phyloP scores from a whole-genome alignment of 2,329 filamentous ascomycete species.

The Alternaria dauci region DNA sequence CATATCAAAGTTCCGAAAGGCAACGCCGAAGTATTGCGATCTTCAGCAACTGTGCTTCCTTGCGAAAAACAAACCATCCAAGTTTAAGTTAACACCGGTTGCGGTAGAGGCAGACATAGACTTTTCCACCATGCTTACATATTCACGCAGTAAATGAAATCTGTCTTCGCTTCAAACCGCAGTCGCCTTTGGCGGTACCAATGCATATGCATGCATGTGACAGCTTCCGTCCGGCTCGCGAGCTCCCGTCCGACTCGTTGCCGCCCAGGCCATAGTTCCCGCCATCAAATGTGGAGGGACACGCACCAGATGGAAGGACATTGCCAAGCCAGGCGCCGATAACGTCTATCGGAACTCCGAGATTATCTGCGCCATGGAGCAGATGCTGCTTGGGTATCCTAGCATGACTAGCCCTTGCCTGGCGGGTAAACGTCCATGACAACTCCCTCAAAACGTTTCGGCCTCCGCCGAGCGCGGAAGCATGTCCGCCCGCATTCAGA shows the following conservation, averaged over 20 bases:
- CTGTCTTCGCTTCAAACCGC: neutral
- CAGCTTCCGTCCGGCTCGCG: neutral
- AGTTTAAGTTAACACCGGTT: neutral
- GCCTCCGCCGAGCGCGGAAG: neutral
- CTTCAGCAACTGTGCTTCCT: neutral
- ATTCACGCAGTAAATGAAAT: neutral
- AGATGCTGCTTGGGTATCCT: conserved; percentile 1
- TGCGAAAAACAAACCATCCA: conserved; percentile 1
- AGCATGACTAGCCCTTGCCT: neutral
- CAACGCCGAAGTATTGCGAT: neutral
- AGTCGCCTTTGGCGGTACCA: neutral
- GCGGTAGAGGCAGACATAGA: neutral
- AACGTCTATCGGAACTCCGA: conserved; percentile 14
- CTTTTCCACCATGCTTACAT: neutral
- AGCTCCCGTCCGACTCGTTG: neutral
- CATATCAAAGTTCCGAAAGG: conserved; percentile 1
- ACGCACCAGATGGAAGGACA: neutral
- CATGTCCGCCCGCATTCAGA: neutral
- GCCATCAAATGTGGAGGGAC: conserved; percentile 3
- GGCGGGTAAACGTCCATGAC: neutral
- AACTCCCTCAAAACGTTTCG: neutral
- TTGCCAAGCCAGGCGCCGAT: conserved; percentile 7
- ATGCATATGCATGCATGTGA: conserved; percentile 1
- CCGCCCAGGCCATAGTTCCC: conserved; percentile 8
- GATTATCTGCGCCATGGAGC: conserved; percentile 6